Evolutionary conservation across 306 rosid genomes (phyloP).

Genomic region (Aeschynomene evenia): DNA sequence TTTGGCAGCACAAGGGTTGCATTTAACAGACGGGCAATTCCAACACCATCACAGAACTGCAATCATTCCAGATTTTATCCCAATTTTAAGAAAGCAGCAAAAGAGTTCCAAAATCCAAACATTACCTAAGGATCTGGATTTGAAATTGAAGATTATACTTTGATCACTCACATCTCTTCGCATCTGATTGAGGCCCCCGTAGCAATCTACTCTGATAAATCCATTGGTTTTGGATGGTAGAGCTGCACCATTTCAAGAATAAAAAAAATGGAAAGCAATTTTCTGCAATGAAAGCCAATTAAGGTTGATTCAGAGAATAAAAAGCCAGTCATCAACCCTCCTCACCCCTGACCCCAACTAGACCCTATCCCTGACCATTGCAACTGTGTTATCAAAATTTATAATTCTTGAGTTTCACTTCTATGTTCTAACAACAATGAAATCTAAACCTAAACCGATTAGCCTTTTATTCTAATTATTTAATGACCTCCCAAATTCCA

Average conservation of each 20-base stretch:
- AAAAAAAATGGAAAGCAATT: conserved; percentile 46
- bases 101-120: neutral
- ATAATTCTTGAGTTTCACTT: neutral
- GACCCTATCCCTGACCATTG: neutral
- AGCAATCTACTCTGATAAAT: conserved; percentile 92
- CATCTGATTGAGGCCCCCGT: conserved; percentile 95
- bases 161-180: conserved; percentile 82
- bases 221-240: conserved; percentile 70
- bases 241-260: conserved; percentile 75
- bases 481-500: neutral
- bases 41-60: conserved; percentile 96
- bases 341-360: conserved; percentile 13
- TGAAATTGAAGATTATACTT: conserved; percentile 15
- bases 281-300: conserved; percentile 76
- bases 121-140: neutral
- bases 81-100: conserved; percentile 29
- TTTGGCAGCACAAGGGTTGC: conserved; percentile 87
- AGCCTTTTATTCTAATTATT: conserved; percentile 19
- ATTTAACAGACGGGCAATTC: conserved; percentile 76
- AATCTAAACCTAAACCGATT: neutral
- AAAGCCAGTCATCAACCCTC: conserved; percentile 34
- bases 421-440: conserved; percentile 7
- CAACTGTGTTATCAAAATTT: neutral
- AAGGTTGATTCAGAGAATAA: conserved; percentile 58
- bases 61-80: conserved; percentile 22